Conservation (phyloP, 1,284 basidiomycete genomes). For the Cryptococcus sp. region DNA sequence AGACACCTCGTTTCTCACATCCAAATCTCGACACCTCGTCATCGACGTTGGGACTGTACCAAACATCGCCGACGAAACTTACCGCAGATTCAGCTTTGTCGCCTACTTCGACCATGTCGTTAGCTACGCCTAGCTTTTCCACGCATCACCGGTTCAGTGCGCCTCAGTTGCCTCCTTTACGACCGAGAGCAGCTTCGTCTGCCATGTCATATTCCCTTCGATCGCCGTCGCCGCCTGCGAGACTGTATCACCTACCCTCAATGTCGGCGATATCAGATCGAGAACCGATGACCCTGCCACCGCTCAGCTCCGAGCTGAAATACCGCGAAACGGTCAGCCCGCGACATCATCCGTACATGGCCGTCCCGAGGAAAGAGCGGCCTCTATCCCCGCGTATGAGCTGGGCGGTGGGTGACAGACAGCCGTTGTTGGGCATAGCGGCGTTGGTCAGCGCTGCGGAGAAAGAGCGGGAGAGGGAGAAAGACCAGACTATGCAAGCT, state of each 20-base stretch:
- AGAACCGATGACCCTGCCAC: conserved; percentile 12
- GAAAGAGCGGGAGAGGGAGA: conserved; percentile 28
- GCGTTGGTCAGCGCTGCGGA: conserved; percentile 49
- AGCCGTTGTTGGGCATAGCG: conserved; percentile 37
- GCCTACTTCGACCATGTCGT: conserved; percentile 20
- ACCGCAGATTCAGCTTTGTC: conserved; percentile 16
- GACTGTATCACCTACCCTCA: not conserved
- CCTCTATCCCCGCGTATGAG: conserved; percentile 15
- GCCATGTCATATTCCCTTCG: conserved; percentile 9
- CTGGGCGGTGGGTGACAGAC: conserved; percentile 9
- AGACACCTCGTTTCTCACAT: conserved; percentile 10
- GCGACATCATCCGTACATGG: conserved; percentile 17
- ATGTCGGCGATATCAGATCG: not conserved
- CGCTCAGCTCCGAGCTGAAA: conserved; percentile 9
- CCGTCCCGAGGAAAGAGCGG: conserved; percentile 1
- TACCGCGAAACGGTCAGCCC: conserved; percentile 14
- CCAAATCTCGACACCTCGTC: conserved; percentile 7
- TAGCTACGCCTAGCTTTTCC: conserved; percentile 17
- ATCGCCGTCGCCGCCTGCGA: not conserved
- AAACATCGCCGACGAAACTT: conserved; percentile 15
- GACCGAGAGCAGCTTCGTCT: conserved; percentile 21
- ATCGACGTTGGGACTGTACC: conserved; percentile 18
- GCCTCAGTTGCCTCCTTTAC: conserved; percentile 29
- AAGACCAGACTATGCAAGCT: not conserved
- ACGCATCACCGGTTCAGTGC: conserved; percentile 10